Evolutionary conservation across 2,329 filamentous ascomycete species (phyloP), one percentile per base, ranked within the genome.

Genomic region (Sclerotinia glacialis): DNA sequence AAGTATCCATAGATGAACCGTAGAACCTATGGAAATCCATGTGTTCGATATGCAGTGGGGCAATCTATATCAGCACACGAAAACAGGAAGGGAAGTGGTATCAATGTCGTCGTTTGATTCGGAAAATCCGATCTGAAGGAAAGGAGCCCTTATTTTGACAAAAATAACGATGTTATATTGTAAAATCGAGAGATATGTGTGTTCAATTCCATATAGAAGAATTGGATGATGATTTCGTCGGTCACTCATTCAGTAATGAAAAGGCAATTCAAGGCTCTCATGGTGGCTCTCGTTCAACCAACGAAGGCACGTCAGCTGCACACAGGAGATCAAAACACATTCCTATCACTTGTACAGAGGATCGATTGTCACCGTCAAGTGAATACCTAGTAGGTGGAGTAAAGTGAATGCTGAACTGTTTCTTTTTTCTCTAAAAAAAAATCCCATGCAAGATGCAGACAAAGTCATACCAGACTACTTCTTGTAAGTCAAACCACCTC

Each of bases 401-500:
- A 47, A 47, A 34, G 14, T 0, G 14, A 46, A 28, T 2, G n/a
- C 31, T 49, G 23, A 37, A 37, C 23, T 34, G 21, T 21, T 26
- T 37, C 11, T 40, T n/a, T 47, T n/a, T 4, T 3, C 28, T 5
- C 4, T n/a, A 9, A 47, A 6, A 59, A 12, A 11, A 23, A 11
- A 37, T 1, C 2, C 11, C 14, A 8, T 37, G 16, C 21, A 37
- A 7, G 3, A 12, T 18, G 14, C 14, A 6, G 21, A 21, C 28
- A 49, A 21, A 26, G 2, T 21, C n/a, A 21, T 26, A 40, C 12
- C 44, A 21, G 11, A n/a, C 23, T 50, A 59, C 55, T 72, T 68
- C 75, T 82, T 83, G 59, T 81, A 83, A 2, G 80, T 83, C 75
- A 84, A 67, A 2, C 83, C 83, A 11, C 83, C 82, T 14, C 82